A percentile compares a stretch with the other conserved stretches of the same genome.
Conservation (phyloP, 345 rosid species). For the Punica granatum region DNA sequence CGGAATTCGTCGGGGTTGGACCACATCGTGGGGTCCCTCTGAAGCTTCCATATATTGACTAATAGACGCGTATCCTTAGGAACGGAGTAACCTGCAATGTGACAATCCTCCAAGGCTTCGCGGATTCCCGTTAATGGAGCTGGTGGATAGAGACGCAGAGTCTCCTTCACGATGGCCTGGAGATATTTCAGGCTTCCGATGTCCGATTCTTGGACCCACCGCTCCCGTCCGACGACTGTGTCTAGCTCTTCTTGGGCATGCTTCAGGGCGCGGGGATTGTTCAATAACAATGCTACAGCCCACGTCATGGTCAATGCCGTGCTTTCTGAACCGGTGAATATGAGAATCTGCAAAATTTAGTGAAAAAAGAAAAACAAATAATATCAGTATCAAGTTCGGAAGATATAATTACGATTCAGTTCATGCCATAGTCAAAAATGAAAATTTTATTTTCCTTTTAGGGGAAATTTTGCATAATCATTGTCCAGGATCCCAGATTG, state of each 20-base stretch:
- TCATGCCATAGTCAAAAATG: too few species aligned
- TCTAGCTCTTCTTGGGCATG: slow-evolving; percentile 23
- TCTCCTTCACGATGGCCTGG: slow-evolving; percentile 15
- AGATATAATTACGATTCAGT: too few species aligned
- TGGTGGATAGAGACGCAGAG: slow-evolving; percentile 18
- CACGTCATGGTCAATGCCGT: slow-evolving; percentile 21
- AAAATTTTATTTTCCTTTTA: too few species aligned
- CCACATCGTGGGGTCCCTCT: slow-evolving; percentile 47
- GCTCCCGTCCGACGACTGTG: slow-evolving; percentile 10
- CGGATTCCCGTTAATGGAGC: slow-evolving; percentile 31
- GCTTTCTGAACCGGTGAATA: slow-evolving; percentile 18
- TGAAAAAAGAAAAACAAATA: not conserved
- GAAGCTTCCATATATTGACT: slow-evolving; percentile 52
- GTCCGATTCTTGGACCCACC: slow-evolving; percentile 22
- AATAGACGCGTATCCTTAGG: slow-evolving; percentile 44
- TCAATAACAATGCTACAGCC: slow-evolving; percentile 24
- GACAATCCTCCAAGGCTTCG: slow-evolving; percentile 41
- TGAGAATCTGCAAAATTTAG: slow-evolving; percentile 14
- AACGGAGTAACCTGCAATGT: slow-evolving; percentile 29
- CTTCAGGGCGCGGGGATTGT: slow-evolving; percentile 14
- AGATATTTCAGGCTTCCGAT: slow-evolving; percentile 16
- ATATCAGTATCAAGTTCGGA: not conserved
- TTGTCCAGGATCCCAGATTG: too few species aligned
- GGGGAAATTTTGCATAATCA: too few species aligned
- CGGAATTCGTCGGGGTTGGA: slow-evolving; percentile 23